Conservation (phyloP, 768 basidiomycete species). For the Lanmaoa rubissima region DNA sequence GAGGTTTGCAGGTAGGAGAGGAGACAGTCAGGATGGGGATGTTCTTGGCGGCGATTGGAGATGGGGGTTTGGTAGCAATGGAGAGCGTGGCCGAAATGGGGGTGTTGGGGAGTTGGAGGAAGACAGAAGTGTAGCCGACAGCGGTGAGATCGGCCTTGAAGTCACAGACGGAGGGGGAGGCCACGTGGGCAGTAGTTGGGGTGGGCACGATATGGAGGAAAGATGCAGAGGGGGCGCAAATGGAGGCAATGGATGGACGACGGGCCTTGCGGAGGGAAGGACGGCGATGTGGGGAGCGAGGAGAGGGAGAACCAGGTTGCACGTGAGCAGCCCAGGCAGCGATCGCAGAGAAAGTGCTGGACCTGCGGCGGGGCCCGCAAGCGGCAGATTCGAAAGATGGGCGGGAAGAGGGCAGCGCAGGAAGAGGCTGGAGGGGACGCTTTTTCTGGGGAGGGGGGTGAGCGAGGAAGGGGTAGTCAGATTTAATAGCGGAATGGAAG, state of each 20-base stretch:
- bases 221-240: slow-evolving; percentile 43
- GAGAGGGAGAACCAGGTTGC: slow-evolving; percentile 67
- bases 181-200: slow-evolving; percentile 33
- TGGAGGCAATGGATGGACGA: slow-evolving; percentile 38
- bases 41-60: slow-evolving; percentile 4
- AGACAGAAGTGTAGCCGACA: slow-evolving; percentile 65
- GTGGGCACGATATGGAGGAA: slow-evolving; percentile 45
- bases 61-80: slow-evolving; percentile 7
- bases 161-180: slow-evolving; percentile 45
- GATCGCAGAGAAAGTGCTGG: slow-evolving; percentile 50
- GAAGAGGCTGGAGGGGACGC: slow-evolving; percentile 33
- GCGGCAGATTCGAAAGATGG: neutral
- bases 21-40: slow-evolving; percentile 18
- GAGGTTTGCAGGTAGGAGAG: slow-evolving; percentile 18
- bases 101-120: slow-evolving; percentile 56
- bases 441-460: slow-evolving; percentile 40
- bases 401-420: slow-evolving; percentile 12
- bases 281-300: slow-evolving; percentile 39
- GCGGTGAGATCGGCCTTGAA: slow-evolving; percentile 54
- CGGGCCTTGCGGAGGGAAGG: slow-evolving; percentile 31
- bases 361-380: slow-evolving; percentile 30
- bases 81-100: slow-evolving; percentile 32
- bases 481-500: slow-evolving; percentile 12
- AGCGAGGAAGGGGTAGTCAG: slow-evolving; percentile 43
- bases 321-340: slow-evolving; percentile 62